Base-by-base conservation (phyloP, 2,329 filamentous ascomycete genomes). In the Beauveria sp. region DNA sequence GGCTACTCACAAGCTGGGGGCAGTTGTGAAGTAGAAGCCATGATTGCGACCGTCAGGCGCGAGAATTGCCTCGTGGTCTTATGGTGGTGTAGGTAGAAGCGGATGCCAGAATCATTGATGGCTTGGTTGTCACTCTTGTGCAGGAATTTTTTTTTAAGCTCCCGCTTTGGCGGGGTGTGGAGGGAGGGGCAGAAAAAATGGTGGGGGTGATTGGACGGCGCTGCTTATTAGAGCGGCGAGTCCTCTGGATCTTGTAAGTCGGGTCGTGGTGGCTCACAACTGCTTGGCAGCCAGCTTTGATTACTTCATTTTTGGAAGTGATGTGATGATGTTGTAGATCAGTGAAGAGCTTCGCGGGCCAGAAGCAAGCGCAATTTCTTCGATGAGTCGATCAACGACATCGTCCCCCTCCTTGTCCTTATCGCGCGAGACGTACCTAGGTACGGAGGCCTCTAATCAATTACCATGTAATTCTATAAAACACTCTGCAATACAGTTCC, bases 1-100 rank as follows among this genome's bases (percentile, higher is more conserved):
- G 20, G 28, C 34, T 28, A 58, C 56, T 40, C 62, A 66, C 66
- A 58, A 28, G 66, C 63, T 5, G 66, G 60, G 22, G 65, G 64
- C 14, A 66, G 62, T 51, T 63, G 51, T 30, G 34, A 59, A 38
- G 55, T 50, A 12, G 58, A 49, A 42, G 58, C 50, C 58, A 60
- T 60, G 40, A 47, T 62, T 58, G 53, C 28, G 42, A 46, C 56
- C 18, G 62, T 63, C 56, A 62, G 46, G 30, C 43, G 38, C 43
- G 46, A 49, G 18, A 9, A 5, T 51, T 51, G 30, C 30, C 10
- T 38, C 10, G 22, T 64, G 20, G 30, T 65, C 55, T 58, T 61
- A 14, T 28, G n/a, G 14, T 20, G 22, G 22, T n/a, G 18, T 18
- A 28, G 24, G 8, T 42, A 12, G n/a, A 47, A 40, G 8, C 30